A percentile compares a stretch with the other conserved stretches of the same genome.
These are phyloP conservation scores for Chlamydomonas reinhardtii DNA, from an alignment of 163 green algal genomes.

Conservation along the genomic window DNA sequence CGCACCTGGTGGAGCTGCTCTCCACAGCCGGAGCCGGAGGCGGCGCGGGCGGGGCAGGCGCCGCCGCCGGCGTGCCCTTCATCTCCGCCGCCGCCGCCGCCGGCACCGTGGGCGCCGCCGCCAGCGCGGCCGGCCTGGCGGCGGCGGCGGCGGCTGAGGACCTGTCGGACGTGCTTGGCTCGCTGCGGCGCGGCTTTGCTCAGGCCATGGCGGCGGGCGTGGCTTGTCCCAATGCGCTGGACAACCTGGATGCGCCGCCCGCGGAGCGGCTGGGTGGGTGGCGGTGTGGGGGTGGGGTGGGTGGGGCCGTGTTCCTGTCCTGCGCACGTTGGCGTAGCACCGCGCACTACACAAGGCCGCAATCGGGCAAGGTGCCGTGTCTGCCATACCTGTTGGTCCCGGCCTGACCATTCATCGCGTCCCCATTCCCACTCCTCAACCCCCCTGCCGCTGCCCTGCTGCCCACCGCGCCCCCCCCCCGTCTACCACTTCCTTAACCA, in stretches of 20 bases:
- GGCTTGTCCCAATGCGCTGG: constrained; percentile 17
- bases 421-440: too few species aligned
- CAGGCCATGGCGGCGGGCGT: constrained; percentile 49
- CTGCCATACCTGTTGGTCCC: too few species aligned
- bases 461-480: too few species aligned
- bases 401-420: too few species aligned
- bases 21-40: not conserved
- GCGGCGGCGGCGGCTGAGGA: not conserved
- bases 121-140: not conserved
- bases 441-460: too few species aligned
- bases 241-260: constrained; percentile 33
- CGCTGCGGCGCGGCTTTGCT: constrained; percentile 40
- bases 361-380: too few species aligned
- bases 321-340: too few species aligned
- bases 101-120: not conserved
- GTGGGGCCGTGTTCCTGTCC: too few species aligned
- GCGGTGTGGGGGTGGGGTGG: not conserved
- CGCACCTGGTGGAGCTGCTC: constrained; percentile 74
- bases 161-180: constrained; percentile 26
- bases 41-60: not conserved
- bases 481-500: too few species aligned
- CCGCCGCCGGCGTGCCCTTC: constrained; percentile 9
- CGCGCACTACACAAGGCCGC: too few species aligned
- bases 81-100: not conserved
- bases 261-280: not conserved